phyloP scores from a whole-genome alignment of 2,329 filamentous ascomycete genomes.

The Trichoderma gracile region DNA sequence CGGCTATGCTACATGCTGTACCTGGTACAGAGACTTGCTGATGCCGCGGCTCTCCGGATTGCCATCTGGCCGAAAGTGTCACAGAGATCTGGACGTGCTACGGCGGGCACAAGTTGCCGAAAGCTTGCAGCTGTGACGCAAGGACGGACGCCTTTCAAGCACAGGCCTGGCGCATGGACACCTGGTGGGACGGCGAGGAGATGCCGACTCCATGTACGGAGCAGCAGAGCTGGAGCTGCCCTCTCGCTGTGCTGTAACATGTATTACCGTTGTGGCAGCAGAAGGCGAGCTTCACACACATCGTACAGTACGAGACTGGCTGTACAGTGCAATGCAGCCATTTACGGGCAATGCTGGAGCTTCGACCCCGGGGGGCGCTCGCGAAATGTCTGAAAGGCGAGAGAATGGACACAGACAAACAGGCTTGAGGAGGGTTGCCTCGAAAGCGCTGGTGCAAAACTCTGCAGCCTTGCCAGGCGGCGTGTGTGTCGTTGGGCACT shows the following conservation, averaged over 20 bases:
- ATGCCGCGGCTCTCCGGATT: neutral
- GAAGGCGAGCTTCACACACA: too few relatives aligned
- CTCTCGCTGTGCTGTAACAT: too few relatives aligned
- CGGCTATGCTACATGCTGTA: too few relatives aligned
- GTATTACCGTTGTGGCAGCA: too few relatives aligned
- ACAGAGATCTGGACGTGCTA: neutral
- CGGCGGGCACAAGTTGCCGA: slow-evolving; percentile 9
- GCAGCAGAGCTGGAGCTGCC: neutral
- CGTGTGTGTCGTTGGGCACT: neutral
- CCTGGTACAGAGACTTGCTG: neutral
- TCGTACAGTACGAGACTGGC: too few relatives aligned
- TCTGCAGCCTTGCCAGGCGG: neutral
- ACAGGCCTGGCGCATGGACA: neutral
- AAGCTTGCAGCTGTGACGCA: neutral
- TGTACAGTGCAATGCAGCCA: too few relatives aligned
- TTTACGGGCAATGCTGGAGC: too few relatives aligned
- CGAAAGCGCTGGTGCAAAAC: slow-evolving; percentile 3
- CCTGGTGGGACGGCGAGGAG: neutral
- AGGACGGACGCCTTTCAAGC: neutral
- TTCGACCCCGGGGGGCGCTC: too few relatives aligned
- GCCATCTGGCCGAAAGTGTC: neutral
- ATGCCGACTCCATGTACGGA: slow-evolving; percentile 1
- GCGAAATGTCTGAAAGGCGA: too few relatives aligned
- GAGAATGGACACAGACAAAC: neutral
- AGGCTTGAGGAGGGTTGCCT: neutral